Evolutionary conservation across 176 grass and related monocot species (phyloP).

Genomic region (Zoysia pacifica): DNA sequence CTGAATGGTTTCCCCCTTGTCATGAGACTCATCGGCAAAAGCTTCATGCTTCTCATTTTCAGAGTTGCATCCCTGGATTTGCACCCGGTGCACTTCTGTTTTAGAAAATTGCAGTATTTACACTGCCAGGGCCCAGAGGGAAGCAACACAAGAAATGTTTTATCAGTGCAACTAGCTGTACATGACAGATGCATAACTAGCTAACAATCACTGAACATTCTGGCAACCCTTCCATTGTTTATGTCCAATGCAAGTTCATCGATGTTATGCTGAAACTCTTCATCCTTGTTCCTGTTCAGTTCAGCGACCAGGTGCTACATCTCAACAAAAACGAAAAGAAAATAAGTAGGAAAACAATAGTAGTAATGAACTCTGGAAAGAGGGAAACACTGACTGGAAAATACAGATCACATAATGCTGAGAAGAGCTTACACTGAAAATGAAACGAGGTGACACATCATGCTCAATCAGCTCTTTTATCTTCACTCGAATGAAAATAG

Average conservation of each 20-base stretch:
- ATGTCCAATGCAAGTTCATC: slow-evolving; percentile 45
- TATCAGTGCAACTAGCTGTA: background rate
- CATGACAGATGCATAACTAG: background rate
- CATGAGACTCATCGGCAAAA: slow-evolving; percentile 21
- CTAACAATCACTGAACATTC: background rate
- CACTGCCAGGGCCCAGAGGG: background rate
- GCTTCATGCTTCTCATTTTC: slow-evolving; percentile 13
- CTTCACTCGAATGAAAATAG: slow-evolving; percentile 55
- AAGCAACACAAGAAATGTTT: background rate
- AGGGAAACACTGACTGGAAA: background rate
- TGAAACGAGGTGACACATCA: slow-evolving; percentile 62
- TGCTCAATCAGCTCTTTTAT: slow-evolving; percentile 67
- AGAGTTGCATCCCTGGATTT: slow-evolving; percentile 2
- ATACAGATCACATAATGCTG: background rate
- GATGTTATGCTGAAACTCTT: slow-evolving; percentile 45
- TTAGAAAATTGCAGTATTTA: slow-evolving; percentile 2
- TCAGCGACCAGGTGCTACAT: slow-evolving; percentile 54
- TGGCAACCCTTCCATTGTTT: slow-evolving; percentile 32
- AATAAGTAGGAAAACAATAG: background rate
- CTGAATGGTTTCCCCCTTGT: slow-evolving; percentile 41
- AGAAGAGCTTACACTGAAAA: slow-evolving; percentile 50
- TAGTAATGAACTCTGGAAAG: background rate
- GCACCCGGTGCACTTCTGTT: slow-evolving; percentile 9
- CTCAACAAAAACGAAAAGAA: background rate
- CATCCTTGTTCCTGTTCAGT: slow-evolving; percentile 64